These are phyloP conservation scores for Blumeria hordei DNA, from an alignment of 2,329 filamentous ascomycete species.

Conservation along the genomic window DNA sequence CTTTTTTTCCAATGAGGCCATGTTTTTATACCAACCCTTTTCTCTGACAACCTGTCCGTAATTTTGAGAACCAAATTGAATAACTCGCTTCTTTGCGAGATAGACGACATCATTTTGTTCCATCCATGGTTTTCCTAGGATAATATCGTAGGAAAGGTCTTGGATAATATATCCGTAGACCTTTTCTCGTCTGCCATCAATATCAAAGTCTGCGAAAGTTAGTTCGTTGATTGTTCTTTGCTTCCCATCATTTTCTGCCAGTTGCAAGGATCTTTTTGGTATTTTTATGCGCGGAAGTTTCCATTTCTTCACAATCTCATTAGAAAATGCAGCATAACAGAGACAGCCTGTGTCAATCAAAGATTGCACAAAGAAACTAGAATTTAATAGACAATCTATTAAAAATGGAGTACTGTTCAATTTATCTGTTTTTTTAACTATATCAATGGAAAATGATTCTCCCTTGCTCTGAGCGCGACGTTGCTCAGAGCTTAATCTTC, in stretches of 20 bases:
- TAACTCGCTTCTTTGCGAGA: background rate
- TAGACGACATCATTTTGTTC: background rate
- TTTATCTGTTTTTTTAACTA: background rate
- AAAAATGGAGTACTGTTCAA: background rate
- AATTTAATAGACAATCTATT: background rate
- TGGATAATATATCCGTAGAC: background rate
- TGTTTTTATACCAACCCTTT: background rate
- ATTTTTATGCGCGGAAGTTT: background rate
- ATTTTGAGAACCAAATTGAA: background rate
- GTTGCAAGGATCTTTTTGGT: background rate
- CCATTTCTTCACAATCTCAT: background rate
- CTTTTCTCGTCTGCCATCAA: background rate
- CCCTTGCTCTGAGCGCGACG: background rate
- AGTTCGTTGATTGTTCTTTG: background rate
- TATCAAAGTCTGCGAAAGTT: background rate
- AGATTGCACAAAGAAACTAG: background rate
- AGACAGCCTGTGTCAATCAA: background rate
- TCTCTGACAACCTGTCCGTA: background rate
- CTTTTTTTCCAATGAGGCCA: background rate
- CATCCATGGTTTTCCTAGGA: background rate
- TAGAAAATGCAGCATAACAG: background rate
- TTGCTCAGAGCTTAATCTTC: background rate
- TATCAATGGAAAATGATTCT: background rate
- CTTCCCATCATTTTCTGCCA: background rate
- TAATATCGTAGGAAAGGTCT: background rate